Percentiles rank a stretch among this genome's conserved stretches.
These are phyloP conservation scores for Schizothecium vesticola DNA, from an alignment of 495 filamentous ascomycete species.

Conservation along the genomic window DNA sequence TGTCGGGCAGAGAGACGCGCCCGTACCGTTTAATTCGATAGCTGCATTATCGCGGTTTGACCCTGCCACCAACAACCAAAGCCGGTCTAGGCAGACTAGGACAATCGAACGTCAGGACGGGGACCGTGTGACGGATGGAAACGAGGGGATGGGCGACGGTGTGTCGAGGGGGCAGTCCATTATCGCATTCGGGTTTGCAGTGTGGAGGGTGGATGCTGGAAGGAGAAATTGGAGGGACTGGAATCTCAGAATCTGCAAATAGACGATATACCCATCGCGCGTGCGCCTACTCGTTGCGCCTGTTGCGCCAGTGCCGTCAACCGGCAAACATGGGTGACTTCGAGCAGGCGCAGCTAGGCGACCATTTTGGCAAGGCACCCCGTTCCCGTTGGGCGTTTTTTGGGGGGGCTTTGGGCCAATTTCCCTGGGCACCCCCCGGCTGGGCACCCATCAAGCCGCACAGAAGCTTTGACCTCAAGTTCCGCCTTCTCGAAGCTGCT, in stretches of 20 bases:
- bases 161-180: background rate
- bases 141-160: background rate
- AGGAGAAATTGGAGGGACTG: background rate
- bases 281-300: conserved; percentile 12
- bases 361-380: conserved; percentile 20
- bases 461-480: background rate
- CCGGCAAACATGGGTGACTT: background rate
- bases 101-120: background rate
- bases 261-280: conserved; percentile 15
- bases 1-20: conserved; percentile 6
- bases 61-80: background rate
- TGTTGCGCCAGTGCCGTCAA: conserved; percentile 11
- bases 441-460: background rate
- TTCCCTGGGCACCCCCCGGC: background rate
- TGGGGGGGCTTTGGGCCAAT: background rate
- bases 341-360: conserved; percentile 17
- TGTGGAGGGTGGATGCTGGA: background rate
- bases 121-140: background rate
- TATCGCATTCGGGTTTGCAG: background rate
- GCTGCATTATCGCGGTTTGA: background rate
- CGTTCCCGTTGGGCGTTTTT: conserved; percentile 13
- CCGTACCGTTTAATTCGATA: conserved; percentile 23
- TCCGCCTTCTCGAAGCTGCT: background rate
- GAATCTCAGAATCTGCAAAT: conserved; percentile 1
- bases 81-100: background rate